These are phyloP conservation scores for Serendipita sp. DNA, from an alignment of 768 basidiomycete species.

Conservation along the genomic window DNA sequence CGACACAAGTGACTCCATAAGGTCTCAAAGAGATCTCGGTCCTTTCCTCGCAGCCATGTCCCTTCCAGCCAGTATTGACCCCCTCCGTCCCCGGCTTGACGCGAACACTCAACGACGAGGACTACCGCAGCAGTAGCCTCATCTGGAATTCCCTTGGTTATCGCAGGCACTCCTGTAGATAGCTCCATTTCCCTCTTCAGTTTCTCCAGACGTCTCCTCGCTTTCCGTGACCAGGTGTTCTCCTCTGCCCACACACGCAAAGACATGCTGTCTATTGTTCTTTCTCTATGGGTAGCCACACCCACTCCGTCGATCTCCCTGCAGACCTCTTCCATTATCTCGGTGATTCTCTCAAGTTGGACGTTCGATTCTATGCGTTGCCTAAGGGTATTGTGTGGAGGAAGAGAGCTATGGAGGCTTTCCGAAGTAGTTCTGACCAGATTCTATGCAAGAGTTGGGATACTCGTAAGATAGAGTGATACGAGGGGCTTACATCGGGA, in stretches of 20 bases:
- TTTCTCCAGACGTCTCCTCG: conserved; percentile 37
- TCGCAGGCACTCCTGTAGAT: not conserved
- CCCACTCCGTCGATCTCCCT: conserved; percentile 19
- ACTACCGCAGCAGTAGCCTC: conserved; percentile 9
- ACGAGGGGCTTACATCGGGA: conserved; percentile 52
- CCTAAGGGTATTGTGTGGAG: conserved; percentile 38
- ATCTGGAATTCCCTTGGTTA: conserved; percentile 17
- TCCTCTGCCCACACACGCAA: conserved; percentile 18
- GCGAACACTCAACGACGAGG: conserved; percentile 10
- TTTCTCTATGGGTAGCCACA: conserved; percentile 6
- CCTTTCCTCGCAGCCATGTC: conserved; percentile 47
- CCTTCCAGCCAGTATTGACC: conserved; percentile 25
- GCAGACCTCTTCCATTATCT: conserved; percentile 22
- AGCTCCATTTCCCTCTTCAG: conserved; percentile 1
- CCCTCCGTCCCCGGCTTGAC: not conserved
- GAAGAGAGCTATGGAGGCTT: conserved; percentile 39
- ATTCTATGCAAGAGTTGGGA: not conserved
- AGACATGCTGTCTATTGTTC: not conserved
- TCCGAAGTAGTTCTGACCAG: conserved; percentile 23
- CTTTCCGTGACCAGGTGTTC: conserved; percentile 52
- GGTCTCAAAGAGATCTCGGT: conserved; percentile 45
- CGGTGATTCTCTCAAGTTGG: conserved; percentile 10
- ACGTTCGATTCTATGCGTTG: conserved; percentile 22
- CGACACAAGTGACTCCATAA: conserved; percentile 50
- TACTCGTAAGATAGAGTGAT: not conserved